Evolutionary conservation across 176 grass and related monocot species (phyloP).

Genomic region (Lolium rigidum): DNA sequence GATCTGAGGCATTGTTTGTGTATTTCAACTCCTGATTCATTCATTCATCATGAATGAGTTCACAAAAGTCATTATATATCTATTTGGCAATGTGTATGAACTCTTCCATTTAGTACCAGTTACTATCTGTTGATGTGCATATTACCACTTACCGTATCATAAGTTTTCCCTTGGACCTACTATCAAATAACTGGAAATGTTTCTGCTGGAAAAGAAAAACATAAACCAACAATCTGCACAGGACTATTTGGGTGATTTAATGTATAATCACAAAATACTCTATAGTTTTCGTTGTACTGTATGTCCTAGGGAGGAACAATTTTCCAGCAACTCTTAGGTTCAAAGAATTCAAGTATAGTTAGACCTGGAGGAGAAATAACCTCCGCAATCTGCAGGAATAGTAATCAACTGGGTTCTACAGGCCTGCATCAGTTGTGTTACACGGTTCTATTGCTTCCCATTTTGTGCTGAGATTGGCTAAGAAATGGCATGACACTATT

Average conservation of each 20-base stretch:
- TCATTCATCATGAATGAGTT: not conserved
- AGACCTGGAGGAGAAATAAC: not conserved
- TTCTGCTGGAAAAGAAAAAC: slow-evolving; percentile 2
- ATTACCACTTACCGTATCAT: not conserved
- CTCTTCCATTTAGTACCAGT: not conserved
- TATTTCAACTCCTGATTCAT: not conserved
- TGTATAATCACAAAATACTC: slow-evolving; percentile 7
- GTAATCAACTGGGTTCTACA: not conserved
- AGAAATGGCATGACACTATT: not conserved
- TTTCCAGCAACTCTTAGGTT: not conserved
- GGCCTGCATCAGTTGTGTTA: not conserved
- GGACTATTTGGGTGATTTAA: slow-evolving; percentile 6
- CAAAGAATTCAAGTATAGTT: not conserved
- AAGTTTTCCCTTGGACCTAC: not conserved
- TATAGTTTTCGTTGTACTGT: not conserved
- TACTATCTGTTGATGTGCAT: not conserved
- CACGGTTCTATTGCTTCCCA: not conserved
- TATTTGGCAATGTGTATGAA: not conserved
- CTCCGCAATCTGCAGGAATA: not conserved
- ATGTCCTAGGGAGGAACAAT: slow-evolving; percentile 11
- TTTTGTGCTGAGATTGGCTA: not conserved
- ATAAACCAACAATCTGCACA: slow-evolving; percentile 8
- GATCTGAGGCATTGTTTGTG: not conserved
- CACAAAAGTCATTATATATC: no score
- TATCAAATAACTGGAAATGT: not conserved